Percentiles rank a stretch among this genome's conserved stretches.
phyloP scores from a whole-genome alignment of 2,329 filamentous ascomycete species.

The Didymella arachidicola region DNA sequence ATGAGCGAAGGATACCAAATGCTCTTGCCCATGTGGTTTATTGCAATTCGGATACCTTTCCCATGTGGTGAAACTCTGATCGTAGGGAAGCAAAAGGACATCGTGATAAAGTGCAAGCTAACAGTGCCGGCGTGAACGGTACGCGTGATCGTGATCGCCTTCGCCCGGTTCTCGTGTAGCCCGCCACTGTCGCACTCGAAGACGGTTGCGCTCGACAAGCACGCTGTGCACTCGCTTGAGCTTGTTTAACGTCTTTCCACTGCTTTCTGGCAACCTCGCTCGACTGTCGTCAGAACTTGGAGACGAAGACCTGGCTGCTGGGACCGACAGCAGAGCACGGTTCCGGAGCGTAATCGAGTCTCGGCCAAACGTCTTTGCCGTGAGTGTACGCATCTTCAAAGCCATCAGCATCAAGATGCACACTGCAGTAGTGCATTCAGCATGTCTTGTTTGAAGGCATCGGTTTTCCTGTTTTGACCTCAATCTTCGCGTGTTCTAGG shows the following conservation, averaged over 20 bases:
- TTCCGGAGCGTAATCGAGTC: background rate
- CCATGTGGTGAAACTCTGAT: background rate
- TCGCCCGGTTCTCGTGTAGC: slow-evolving; percentile 15
- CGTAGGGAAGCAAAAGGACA: background rate
- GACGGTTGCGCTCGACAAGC: slow-evolving; percentile 15
- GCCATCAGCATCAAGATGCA: background rate
- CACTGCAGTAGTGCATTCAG: slow-evolving; percentile 9
- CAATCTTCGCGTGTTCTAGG: slow-evolving; percentile 16
- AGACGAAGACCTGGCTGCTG: slow-evolving; percentile 1
- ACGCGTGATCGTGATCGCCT: slow-evolving; percentile 8
- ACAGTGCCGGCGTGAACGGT: slow-evolving; percentile 9
- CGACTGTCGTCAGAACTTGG: background rate
- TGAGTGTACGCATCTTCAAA: background rate
- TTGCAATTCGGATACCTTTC: too few species aligned
- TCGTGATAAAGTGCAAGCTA: slow-evolving; percentile 19
- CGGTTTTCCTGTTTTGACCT: background rate
- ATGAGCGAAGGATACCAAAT: background rate
- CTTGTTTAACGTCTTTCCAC: background rate
- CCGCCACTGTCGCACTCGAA: slow-evolving; percentile 10
- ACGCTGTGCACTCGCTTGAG: slow-evolving; percentile 6
- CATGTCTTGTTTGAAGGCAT: background rate
- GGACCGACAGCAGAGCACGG: background rate
- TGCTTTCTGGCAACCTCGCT: background rate
- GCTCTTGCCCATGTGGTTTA: background rate
- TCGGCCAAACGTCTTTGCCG: background rate